phyloP scores from a whole-genome alignment of 768 basidiomycete species.

The Tylopilus sp. region DNA sequence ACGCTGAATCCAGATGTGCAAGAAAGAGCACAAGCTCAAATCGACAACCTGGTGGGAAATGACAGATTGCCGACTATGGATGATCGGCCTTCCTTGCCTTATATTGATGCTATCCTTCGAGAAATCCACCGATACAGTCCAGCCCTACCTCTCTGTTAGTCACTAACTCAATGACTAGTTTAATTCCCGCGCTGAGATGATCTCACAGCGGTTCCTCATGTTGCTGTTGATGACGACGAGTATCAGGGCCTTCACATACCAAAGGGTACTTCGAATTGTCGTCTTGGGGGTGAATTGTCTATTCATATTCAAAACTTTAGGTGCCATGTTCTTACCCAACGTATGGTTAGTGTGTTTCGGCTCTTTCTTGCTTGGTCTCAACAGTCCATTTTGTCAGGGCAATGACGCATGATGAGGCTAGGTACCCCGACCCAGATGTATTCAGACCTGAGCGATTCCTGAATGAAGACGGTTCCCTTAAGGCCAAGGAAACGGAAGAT shows the following conservation, averaged over 20 bases:
- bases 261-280: background rate
- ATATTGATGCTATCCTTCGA: background rate
- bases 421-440: constrained; percentile 33
- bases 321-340: constrained; percentile 2
- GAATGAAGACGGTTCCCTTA: constrained; percentile 23
- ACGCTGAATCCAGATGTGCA: background rate
- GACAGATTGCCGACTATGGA: background rate
- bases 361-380: accelerated
- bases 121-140: constrained; percentile 2
- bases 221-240: background rate
- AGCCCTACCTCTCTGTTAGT: background rate
- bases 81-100: background rate
- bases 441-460: constrained; percentile 41
- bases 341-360: constrained; percentile 1
- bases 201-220: background rate
- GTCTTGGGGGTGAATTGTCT: background rate
- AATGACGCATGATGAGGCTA: constrained; percentile 19
- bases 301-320: background rate
- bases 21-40: constrained; percentile 8
- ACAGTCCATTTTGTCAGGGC: background rate
- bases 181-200: background rate
- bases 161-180: background rate
- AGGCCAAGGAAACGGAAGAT: constrained; percentile 4
- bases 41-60: constrained; percentile 7
- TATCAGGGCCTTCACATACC: background rate